Base-by-base conservation (phyloP, 495 filamentous ascomycete genomes). In the Hypoxylon intermedium region DNA sequence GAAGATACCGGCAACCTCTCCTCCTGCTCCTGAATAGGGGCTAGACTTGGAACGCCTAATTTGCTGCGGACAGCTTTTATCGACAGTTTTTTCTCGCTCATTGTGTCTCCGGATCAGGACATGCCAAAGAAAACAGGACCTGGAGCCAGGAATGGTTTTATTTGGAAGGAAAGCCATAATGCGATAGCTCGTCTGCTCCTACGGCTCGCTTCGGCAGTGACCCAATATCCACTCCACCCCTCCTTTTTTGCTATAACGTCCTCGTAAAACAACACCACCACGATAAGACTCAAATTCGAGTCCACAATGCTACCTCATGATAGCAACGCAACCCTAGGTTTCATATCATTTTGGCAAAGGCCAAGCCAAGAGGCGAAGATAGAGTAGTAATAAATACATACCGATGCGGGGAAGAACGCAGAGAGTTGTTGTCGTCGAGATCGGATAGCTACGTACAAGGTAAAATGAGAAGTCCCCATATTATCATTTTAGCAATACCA, bases 1-100 rank as follows among this genome's bases (percentile, higher is more conserved):
- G 69, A 72, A 1, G 68, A 68, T 9, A 43, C 61, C 42, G 45
- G 9, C 20, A 64, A 34, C 20, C 9, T 12, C 13, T 28, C 43
- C 37, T 41, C 54, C 6, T 34, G 53, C 37, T 41, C 54, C 9
- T 34, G 53, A 23, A 28, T 20, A 20, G 49, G 36, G 31, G n/a
- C 33, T n/a, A 38, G 26, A 3, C 19, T 15, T 9, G 60, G 28
- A 15, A 15, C 9, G 15, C 5, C 9, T 3, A 43, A 26, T 5
- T 11, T 5, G 1, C 19, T 54, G 9, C 41, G 52, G 9, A 21
- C 19, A 19, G 31, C 34, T 57, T 63, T 40, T 13, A 28, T 6
- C 12, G 40, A 12, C 9, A n/a, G 20, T 5, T 49, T 52, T 16
- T 58, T 53, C 33, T 58, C 48, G 12, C 42, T 20, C 60, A 63